Conservation (phyloP, 495 filamentous ascomycete species). For the Penicillium paradoxum region DNA sequence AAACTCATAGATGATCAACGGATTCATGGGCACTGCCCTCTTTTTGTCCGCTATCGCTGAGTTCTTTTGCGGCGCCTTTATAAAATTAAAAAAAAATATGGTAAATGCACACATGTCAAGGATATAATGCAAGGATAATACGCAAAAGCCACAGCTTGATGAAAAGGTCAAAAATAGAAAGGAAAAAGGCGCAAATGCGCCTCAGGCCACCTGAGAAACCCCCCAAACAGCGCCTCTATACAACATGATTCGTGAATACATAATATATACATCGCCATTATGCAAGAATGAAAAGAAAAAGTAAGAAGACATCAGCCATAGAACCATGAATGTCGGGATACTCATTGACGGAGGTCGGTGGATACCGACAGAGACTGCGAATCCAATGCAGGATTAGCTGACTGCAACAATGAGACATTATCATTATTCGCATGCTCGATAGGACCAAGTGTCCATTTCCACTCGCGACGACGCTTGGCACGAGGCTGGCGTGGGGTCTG, state of each 20-base stretch:
- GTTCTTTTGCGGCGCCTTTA: background rate
- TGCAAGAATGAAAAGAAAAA: conserved; percentile 1
- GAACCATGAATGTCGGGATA: background rate
- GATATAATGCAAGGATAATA: conserved; percentile 4
- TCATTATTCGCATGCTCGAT: conserved; percentile 8
- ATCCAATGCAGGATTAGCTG: background rate
- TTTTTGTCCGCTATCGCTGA: background rate
- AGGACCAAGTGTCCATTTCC: conserved; percentile 55
- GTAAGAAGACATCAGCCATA: background rate
- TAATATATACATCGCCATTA: conserved; percentile 17
- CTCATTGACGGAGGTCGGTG: background rate
- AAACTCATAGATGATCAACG: too few relatives aligned
- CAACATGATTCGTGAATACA: conserved; percentile 17
- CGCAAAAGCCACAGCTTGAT: background rate
- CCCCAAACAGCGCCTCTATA: conserved; percentile 19
- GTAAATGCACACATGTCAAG: background rate
- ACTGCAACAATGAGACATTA: background rate
- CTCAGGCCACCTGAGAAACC: background rate
- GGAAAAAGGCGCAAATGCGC: background rate
- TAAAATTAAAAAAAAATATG: background rate
- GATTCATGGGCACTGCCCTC: too few relatives aligned
- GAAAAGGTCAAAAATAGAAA: background rate
- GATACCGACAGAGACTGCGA: background rate
- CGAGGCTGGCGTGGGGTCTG: conserved; percentile 47
- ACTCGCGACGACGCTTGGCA: conserved; percentile 49